Evolutionary conservation across 305 asterid species (phyloP), one percentile per base, ranked within the genome.

Genomic region (Striga hermonthica): DNA sequence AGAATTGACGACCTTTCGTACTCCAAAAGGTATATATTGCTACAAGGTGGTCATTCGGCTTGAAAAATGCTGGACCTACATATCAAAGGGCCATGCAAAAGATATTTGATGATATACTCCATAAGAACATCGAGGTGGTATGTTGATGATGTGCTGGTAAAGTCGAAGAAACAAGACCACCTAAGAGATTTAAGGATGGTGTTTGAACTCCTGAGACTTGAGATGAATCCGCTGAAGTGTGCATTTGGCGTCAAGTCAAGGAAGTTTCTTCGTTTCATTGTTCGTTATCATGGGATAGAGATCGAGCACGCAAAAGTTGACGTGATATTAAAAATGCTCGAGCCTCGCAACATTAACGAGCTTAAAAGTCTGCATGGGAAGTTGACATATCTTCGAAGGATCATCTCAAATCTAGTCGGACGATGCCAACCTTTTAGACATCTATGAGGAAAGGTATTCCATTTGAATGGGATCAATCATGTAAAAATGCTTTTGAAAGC

Each of bases 391-490:
- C 40, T 59, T 4, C 4, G 31, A 47, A 67, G 64, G 9, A n/a
- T 58, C 10, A 67, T 57, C 38, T 57, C 34, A 5, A 47, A 57
- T 9, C 22, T 57, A 9, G 11, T 0, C 7, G 41, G 10, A 5
- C 15, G 6, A 1, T 66, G 13, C 11, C 57, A 56, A 28, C 37
- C 5, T 9, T 65, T 65, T 6, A 15, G 31, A 7, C 10, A n/a
- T 1, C 10, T 5, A 52, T 39, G 54, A 65, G 16, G 15, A 54
- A 65, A 54, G 41, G 16, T 53, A 40, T 65, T 7, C 53, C 15
- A 36, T 54, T 66, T 41, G 34, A 66, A 2, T 41, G 35, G 57
- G 55, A 53, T 4, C 9, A n/a, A 5, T 8, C 71, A 12, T 49
- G 37, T 2, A 9, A 4, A 1, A 49, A 4, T 34, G 41, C 7